A percentile compares a stretch with the other conserved stretches of the same genome.
Evolutionary conservation across 78 protist species (phyloP).

Genomic region (Planoprotostelium fungivorum): DNA sequence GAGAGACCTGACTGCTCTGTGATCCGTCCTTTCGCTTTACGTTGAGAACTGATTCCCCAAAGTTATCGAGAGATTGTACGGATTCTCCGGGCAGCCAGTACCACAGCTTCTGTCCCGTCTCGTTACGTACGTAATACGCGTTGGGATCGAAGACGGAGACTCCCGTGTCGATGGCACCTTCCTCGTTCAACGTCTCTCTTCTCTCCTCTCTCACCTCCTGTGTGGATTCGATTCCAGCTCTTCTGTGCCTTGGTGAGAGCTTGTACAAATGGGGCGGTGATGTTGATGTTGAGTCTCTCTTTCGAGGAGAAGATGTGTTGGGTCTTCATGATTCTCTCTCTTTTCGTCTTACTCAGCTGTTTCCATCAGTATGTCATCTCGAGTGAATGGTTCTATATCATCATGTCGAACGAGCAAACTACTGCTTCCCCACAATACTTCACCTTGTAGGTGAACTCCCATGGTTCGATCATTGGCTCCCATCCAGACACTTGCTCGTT

Average conservation of each 20-base stretch:
- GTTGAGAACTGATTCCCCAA: neutral
- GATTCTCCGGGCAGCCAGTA: constrained; percentile 27
- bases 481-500: constrained; percentile 47
- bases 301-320: neutral
- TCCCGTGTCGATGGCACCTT: neutral
- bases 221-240: neutral
- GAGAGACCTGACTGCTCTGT: neutral
- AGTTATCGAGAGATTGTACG: neutral
- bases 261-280: constrained; percentile 47
- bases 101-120: constrained; percentile 44
- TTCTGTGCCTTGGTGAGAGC: neutral
- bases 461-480: constrained; percentile 60
- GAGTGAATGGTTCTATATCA: too few species aligned
- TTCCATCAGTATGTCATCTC: too few species aligned
- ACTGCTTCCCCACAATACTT: too few species aligned
- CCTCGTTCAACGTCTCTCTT: neutral
- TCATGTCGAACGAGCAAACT: too few species aligned
- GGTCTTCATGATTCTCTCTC: neutral
- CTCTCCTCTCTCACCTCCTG: neutral
- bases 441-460: constrained; percentile 25
- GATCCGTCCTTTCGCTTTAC: neutral
- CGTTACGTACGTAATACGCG: constrained; percentile 32
- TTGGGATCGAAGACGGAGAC: neutral
- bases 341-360: neutral
- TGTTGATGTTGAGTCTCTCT: constrained; percentile 28